phyloP scores from a whole-genome alignment of 202 grass and related monocot species.

The Dendrocalamus latiflorus region DNA sequence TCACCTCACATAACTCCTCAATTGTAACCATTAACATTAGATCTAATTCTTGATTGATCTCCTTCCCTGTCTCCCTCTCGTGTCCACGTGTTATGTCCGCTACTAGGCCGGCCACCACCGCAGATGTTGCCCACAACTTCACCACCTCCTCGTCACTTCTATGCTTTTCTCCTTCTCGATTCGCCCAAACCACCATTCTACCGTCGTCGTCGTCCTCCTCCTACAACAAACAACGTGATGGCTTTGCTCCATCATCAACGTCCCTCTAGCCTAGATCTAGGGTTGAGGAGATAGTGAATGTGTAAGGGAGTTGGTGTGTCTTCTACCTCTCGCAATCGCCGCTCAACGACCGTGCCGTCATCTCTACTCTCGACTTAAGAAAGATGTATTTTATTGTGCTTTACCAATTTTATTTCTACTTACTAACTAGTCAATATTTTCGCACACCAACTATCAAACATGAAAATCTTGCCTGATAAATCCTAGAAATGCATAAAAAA shows the following conservation, averaged over 20 bases:
- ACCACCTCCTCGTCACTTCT: not conserved
- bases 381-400: too few species aligned
- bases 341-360: fast-evolving
- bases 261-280: not conserved
- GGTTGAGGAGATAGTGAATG: not conserved
- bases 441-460: not conserved
- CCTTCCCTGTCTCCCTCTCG: fast-evolving
- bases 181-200: not conserved
- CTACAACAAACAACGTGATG: not conserved
- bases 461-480: not conserved
- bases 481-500: not conserved
- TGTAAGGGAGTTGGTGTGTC: too few species aligned
- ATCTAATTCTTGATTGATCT: not conserved
- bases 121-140: not conserved
- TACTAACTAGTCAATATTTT: not conserved
- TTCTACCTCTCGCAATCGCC: fast-evolving
- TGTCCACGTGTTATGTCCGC: not conserved
- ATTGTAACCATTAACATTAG: not conserved
- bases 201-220: not conserved
- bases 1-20: not conserved
- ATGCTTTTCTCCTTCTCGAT: not conserved
- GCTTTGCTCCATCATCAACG: not conserved
- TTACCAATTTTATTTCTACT: not conserved
- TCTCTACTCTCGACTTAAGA: not conserved
- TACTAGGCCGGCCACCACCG: fast-evolving